Base-by-base conservation (phyloP, 2,329 filamentous ascomycete species). In the Fusarium sp. region DNA sequence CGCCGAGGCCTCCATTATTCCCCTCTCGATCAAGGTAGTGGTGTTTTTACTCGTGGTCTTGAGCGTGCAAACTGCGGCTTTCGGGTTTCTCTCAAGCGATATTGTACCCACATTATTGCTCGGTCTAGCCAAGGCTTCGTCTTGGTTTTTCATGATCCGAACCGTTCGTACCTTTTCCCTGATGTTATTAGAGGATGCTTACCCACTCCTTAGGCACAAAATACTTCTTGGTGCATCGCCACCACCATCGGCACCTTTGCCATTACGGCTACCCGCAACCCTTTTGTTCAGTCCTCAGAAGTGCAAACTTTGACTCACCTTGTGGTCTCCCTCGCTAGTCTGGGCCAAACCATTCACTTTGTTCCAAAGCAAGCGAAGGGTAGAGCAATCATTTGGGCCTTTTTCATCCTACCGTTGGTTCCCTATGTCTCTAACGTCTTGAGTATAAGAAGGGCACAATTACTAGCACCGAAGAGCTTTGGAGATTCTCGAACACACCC, bases 111-210 rank as follows among this genome's bases (percentile, higher is more conserved):
- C 68, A 0, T 7, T 81, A 1, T 13, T 66, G 0, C 40, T 80
- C 2, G 80, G 77, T 0, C 23, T 76, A 0, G 47, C 67, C 0
- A 83, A 83, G 23, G 76, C 78, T 0, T 60, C 73, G 0, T 70
- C 75, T 3, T 84, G 82, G 81, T 80, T 75, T 56, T 82, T 78
- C 30, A 71, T 68, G 0, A 75, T 78, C 4, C 73, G 76, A 44
- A 66, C 75, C 8, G 80, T 83, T 68, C 6, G 78, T 69, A 1
- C 9, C 6, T 6, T 7, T 7, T 27, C 4, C 5, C 7, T 2
- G 0, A 7, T 1, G 9, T 2, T 4, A 0, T n/a, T 0, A 3
- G 1, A 7, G 1, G 1, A 6, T 3, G 1, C 27, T 68, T 30
- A 54, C 41, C 5, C 5, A 8, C 1, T 9, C 7, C 27, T 0